Conservation (phyloP, 305 asterid genomes). For the Vinca major region DNA sequence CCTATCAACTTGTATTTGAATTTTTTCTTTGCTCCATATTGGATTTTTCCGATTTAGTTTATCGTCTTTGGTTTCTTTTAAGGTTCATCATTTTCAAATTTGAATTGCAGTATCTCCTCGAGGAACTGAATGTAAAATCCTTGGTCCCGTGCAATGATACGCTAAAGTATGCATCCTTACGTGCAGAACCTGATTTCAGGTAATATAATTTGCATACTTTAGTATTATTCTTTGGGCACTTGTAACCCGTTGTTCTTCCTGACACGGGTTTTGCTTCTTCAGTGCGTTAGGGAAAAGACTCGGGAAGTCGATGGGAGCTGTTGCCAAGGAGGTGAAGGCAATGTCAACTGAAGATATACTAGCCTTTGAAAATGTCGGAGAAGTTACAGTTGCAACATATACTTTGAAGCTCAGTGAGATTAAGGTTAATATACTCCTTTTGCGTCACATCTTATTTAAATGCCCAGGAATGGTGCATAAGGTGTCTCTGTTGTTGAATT, state of each 20-base stretch:
- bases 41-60: not conserved
- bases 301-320: slow-evolving; percentile 81
- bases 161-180: slow-evolving; percentile 65
- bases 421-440: slow-evolving; percentile 27
- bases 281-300: slow-evolving; percentile 73
- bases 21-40: not conserved
- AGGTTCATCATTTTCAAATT: slow-evolving; percentile 1
- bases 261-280: slow-evolving; percentile 12
- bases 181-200: slow-evolving; percentile 92
- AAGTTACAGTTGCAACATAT: slow-evolving; percentile 41
- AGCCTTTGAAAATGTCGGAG: slow-evolving; percentile 80
- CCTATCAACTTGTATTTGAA: not conserved
- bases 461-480: not conserved
- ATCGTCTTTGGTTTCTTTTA: not conserved
- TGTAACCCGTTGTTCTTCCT: not conserved
- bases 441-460: not conserved
- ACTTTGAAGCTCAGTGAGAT: slow-evolving; percentile 66
- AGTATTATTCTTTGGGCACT: not conserved
- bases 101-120: slow-evolving; percentile 52
- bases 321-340: slow-evolving; percentile 65
- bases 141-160: slow-evolving; percentile 71
- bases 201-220: slow-evolving; percentile 9
- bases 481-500: not conserved
- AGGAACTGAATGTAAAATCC: slow-evolving; percentile 81
- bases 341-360: slow-evolving; percentile 74